Base-by-base conservation (phyloP, 257 asterid species). In the Nicotiana benthamiana region DNA sequence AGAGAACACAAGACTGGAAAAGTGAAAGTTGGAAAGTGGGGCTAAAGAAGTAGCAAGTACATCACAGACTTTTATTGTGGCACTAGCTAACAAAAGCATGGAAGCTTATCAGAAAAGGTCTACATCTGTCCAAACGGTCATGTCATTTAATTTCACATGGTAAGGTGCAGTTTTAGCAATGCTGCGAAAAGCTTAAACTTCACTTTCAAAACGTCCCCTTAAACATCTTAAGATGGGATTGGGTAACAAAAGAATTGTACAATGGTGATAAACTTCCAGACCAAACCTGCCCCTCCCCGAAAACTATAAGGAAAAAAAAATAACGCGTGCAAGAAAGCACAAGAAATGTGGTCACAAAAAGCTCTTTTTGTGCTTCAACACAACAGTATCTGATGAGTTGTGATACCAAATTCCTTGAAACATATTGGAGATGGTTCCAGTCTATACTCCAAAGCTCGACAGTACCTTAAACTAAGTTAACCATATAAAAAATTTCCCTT, bases 21-120 rank as follows among this genome's bases (percentile, higher is more conserved):
- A 56, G 30, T 56, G 75, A 32, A 64, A 72, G 78, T 5, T 76
- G 67, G 28, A 76, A 76, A 28, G 72, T 60, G 81, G 74, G 74
- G 81, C 1, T 60, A 60, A 78, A 78, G 66, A n/a, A 80, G 75
- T 22, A 43, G 36, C 24, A 75, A 70, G 83, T 32, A 54, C 52
- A 46, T 30, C 72, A 48, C 53, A 56, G 75, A 83, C 81, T 79
- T 79, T 70, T 16, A 65, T 36, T 60, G 59, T 46, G 77, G 22
- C 30, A 46, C 70, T 78, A 79, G 59, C 61, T 36, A 9, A n/a
- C 27, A 34, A 43, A 59, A 22, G 28, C 30, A 79, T 28, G 72
- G 56, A 48, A 1, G 43, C 43, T 30, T 48, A 48, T 74, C 17
- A 34, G 62, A 74, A 48, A 72, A 48, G 18, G 79, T 74, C 43